Base-by-base conservation (phyloP, 2,329 filamentous ascomycete genomes). In the Fusarium fujikuroi region DNA sequence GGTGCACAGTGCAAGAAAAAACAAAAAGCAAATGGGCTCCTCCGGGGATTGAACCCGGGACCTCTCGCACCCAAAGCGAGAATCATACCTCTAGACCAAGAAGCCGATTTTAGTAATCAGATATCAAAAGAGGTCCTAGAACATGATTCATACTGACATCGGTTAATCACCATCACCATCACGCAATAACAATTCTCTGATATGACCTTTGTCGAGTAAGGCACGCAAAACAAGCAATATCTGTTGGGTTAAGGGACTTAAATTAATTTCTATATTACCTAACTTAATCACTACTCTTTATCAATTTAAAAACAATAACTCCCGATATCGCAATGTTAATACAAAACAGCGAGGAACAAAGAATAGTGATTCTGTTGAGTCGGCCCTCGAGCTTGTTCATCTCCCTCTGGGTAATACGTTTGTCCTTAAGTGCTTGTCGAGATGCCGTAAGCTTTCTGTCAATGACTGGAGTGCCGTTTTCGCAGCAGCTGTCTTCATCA, bases 11-110 rank as follows among this genome's bases (percentile, higher is more conserved):
- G 3, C 0, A 7, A 10, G 3, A 53, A 28, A 19, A 28, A 12
- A 7, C 9, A 53, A 28, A 53, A 39, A 3, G 2, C 12, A 23
- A 43, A 43, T 10, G 69, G 69, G 69, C 69, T 72, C 69, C 66
- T 81, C 83, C 83, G 83, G 81, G 83, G 81, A 83, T 84, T 81
- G 83, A 84, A 84, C 83, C 81, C 83, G 82, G 82, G 82, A 83
- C 82, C 82, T 83, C 82, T 80, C 78, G 82, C 82, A 84, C 70
- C 70, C 70, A 72, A 72, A 72, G 70, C 65, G 18, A 36, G 70
- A 73, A 72, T 72, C 70, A 73, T 72, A 72, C 70, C 56, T 43
- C 70, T 72, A 72, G 70, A 72, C 70, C 70, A 72, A 69, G 61
- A 63, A 72, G 69, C 69, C 69, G 3, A 46, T 36, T n/a, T 40